Conservation (phyloP, 306 rosid genomes). For the Coriaria nepalensis region DNA sequence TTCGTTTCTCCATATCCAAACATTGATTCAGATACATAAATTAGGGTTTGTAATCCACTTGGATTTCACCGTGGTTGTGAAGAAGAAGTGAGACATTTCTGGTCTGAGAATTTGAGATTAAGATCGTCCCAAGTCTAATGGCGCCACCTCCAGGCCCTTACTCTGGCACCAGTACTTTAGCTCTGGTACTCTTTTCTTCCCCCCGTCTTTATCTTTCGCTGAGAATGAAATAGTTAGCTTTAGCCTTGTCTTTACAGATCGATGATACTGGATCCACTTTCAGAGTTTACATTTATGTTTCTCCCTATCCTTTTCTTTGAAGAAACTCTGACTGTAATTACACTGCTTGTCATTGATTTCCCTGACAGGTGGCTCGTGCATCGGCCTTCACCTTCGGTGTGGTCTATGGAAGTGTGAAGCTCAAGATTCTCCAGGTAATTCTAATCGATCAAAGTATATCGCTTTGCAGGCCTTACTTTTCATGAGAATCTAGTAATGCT, state of each 20-base stretch:
- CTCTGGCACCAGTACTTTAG: constrained; percentile 39
- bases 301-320: not conserved
- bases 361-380: constrained; percentile 34
- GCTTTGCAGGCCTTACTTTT: no score
- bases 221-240: no score
- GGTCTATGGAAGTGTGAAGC: constrained; percentile 33
- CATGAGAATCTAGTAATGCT: no score
- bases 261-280: no score
- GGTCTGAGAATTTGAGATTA: not conserved
- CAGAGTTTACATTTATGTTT: no score
- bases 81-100: constrained; percentile 7
- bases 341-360: not conserved
- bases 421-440: constrained; percentile 26
- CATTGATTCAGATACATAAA: not conserved
- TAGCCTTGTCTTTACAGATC: no score
- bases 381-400: constrained; percentile 29
- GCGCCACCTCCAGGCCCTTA: constrained; percentile 33
- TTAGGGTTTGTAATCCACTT: constrained; percentile 10
- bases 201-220: not conserved
- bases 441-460: not conserved
- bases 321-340: not conserved
- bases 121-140: constrained; percentile 13
- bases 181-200: constrained; percentile 16
- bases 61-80: constrained; percentile 1
- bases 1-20: not conserved